Base-by-base conservation (phyloP, 2,329 filamentous ascomycete species). In the Cercospora sp. region DNA sequence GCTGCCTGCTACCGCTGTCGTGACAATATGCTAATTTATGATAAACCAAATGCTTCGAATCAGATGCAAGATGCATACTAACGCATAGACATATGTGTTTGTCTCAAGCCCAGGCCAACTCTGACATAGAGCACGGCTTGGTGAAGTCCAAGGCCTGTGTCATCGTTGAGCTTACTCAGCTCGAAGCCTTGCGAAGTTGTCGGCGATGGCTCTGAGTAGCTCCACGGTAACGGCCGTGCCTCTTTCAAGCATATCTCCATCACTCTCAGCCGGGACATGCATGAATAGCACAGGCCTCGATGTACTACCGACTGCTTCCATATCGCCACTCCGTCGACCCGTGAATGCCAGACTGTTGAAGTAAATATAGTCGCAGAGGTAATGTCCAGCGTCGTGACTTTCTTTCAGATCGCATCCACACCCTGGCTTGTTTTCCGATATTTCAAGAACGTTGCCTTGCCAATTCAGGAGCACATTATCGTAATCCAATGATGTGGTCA, bases 361-460 rank as follows among this genome's bases (percentile, higher is more conserved):
- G 70, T 83, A 83, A n/a, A 79, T 79, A 67, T 82, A 83, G 40
- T 82, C 81, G 73, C 82, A 83, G 5, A 82, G 72, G 71, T 78
- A 83, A 26, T 78, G 79, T 3, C 81, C 80, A 3, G 82, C 78
- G 69, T 82, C 80, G 53, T 80, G 76, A 31, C 76, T 81, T n/a
- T 75, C 67, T 60, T 77, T 71, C 3, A 80, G 74, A 62, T 78
- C 78, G 30, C 73, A 73, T 3, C 64, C 63, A 30, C 74, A 68
- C 30, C 75, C 74, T 18, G 78, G 68, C 18, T 71, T 70, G 0
- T 73, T 72, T 18, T 73, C 71, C 18, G 79, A 67, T 6, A 70
- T 69, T 0, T 73, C 71, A 20, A 73, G 66, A 31, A 76, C 65
- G 58, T 74, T 73, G 28, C 30, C 48, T 60, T 74, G 70, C 76